These are phyloP conservation scores for Lojkania enalia DNA, from an alignment of 2,329 filamentous ascomycete species.

Conservation along the genomic window DNA sequence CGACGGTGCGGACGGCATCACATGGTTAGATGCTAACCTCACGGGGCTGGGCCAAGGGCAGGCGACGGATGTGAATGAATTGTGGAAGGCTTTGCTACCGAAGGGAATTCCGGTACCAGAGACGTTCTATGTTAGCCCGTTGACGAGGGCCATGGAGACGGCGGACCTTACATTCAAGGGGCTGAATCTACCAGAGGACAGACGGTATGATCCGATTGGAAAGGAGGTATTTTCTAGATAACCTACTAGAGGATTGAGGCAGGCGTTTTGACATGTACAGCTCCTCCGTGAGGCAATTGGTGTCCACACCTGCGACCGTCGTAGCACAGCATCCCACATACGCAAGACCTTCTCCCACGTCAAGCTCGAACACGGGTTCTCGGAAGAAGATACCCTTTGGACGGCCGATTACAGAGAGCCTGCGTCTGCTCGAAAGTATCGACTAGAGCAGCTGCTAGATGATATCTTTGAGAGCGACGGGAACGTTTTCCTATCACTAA, in stretches of 20 bases:
- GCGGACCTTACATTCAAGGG: conserved; percentile 63
- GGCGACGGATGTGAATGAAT: conserved; percentile 60
- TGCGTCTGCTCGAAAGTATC: conserved; percentile 22
- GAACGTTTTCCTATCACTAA: conserved; percentile 56
- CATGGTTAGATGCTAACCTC: conserved; percentile 66
- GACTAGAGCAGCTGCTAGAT: conserved; percentile 49
- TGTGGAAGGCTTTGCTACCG: conserved; percentile 59
- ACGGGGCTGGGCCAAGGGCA: conserved; percentile 62
- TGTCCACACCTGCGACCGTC: conserved; percentile 69
- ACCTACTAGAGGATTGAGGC: too few species aligned
- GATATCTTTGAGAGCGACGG: conserved; percentile 56
- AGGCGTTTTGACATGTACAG: too few species aligned
- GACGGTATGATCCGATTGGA: conserved; percentile 60
- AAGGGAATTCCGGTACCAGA: conserved; percentile 62
- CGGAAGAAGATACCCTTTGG: conserved; percentile 61
- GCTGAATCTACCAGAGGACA: conserved; percentile 54
- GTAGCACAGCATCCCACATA: conserved; percentile 58
- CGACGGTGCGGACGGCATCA: conserved; percentile 63
- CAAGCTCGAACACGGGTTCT: conserved; percentile 62
- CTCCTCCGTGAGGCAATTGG: conserved; percentile 67
- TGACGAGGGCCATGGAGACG: conserved; percentile 66
- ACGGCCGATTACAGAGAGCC: conserved; percentile 43
- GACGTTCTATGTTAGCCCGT: conserved; percentile 66
- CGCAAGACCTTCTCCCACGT: conserved; percentile 54
- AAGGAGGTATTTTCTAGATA: conserved; percentile 64